Base-by-base conservation (phyloP, 306 rosid genomes). In the Quercus parvula region DNA sequence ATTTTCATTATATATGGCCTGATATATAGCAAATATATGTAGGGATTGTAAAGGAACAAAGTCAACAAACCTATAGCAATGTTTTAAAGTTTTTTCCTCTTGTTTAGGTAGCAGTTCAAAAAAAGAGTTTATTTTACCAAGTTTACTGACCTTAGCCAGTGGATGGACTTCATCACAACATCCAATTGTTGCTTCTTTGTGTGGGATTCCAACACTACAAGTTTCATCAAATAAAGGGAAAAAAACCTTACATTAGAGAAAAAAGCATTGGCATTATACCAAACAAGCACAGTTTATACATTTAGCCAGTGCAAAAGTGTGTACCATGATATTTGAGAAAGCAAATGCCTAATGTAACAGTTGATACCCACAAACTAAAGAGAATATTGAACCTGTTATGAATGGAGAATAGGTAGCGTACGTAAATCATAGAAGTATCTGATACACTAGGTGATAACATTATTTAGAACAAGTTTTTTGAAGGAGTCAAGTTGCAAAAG, bases 131-230 rank as follows among this genome's bases (percentile, higher is more conserved):
- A 46, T 25, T 31, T 54, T 31, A 33, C 30, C 56, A 17, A 71
- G 61, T 57, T 28, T 56, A 58, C 75, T 28, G 77, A 87, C 90
- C 90, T 87, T 70, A 69, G 87, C 90, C 55, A 86, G 80, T 3
- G 85, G 87, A 84, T 87, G 81, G n/a, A 87, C 79, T 79, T 87
- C 88, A 79, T 84, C 77, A 13, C 90, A 84, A 84, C 77, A 87
- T 31, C 41, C 82, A 28, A 74, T 7, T 56, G 82, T 83, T 33
- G 84, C 82, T 81, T 87, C 90, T 80, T 87, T 87, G 69, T 84
- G 85, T 44, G 90, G 90, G 70, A 87, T 59, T 61, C 90, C 90
- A 69, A 87, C 90, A 79, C 90, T 87, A 77, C 41, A 69, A 19
- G 10, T 14, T 19, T 49, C 31, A 69, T 22, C 56, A 5, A 33